Base-by-base conservation (phyloP, 352 stramenopile genomes). In the Saprolegnia diclina region DNA sequence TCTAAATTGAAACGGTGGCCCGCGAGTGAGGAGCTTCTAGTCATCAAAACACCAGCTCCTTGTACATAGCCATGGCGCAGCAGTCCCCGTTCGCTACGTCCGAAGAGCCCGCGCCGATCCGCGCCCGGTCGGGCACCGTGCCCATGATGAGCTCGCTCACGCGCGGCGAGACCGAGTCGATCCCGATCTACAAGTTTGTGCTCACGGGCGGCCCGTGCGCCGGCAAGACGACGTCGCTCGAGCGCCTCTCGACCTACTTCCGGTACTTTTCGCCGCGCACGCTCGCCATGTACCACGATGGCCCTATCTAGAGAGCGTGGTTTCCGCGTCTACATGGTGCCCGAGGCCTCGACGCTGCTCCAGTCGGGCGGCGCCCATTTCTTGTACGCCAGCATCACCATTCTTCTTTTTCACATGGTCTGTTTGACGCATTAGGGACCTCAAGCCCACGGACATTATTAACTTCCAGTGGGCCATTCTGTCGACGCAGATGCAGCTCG, bases 281-380 rank as follows among this genome's bases (percentile, higher is more conserved):
- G 9, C 19, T 42, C 35, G 22, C 16, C 35, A 40, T 68, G 14
- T 88, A 81, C 73, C 73, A 48, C 42, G 19, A 35, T 59, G 52
- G 16, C 18, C 19, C 19, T 16, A 32, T 40, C 88, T 53, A 88
- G 85, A 22, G 92, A 98, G 72, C 84, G 91, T 53, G 91, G 92
- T 35, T 98, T 98, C 77, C 89, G 96, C 73, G 91, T 98, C n/a
- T 97, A 97, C 68, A 83, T 92, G 42, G 92, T 97, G 56, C 95
- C 96, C 6, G 97, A 99, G 76, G 94, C 92, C 7, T 98, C 96
- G 71, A 98, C 94, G 29, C 72, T 98, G 65, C 79, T 99, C 62
- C 90, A 95, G 65, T 97, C 80, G 14, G 98, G 98, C 75, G 97
- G 97, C 40, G 85, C 87, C 3, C 88, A 89, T 74, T 92, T 95